Evolutionary conservation across 768 basidiomycete species (phyloP), one percentile per base, ranked within the genome.

Genomic region (Boletus coccyginus): DNA sequence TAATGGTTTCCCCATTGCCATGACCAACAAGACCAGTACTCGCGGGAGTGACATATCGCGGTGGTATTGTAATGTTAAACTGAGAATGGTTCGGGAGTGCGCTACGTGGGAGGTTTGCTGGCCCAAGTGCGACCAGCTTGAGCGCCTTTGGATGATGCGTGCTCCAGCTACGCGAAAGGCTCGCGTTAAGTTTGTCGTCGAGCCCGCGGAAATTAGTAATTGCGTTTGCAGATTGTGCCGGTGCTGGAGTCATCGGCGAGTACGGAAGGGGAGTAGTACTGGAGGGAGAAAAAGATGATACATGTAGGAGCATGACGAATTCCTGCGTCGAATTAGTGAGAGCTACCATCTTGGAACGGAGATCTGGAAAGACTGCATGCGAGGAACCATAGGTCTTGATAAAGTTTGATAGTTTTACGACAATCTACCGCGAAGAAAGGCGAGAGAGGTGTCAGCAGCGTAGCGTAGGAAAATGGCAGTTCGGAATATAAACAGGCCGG

Each of bases 261-360:
- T 81, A 83, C 13, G 87, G 77, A 39, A 83, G 77, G 40, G 74
- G 73, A 3, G 81, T 79, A 3, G 81, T 79, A 16, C 81, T 68
- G 5, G 81, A 72, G 11, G 86, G 82, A 42, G 91, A 83, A 61
- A 90, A 85, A 0, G 89, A 91, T 8, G 93, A 92, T 46, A 93
- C 87, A 65, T 92, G 90, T 17, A 95, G 75, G 46, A 96, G 77
- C 61, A 92, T 90, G 47, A 90, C 86, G 63, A 94, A 89, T 69
- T 92, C 92, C 70, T 95, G 87, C 12, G 93, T 92, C 13, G 87
- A 82, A 63, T 90, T 88, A 21, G 88, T 90, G 54, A 97, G 78
- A 59, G 82, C 81, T 40, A 87, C 82, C 76, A 93, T 85, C 65
- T 86, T 84, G 52, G 76, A 80, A 56, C 90, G 83, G 42, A 95